A percentile compares a stretch with the other conserved stretches of the same genome.
These are phyloP conservation scores for Posidonia australis DNA, from an alignment of 106 monocot genomes.

Conservation along the genomic window DNA sequence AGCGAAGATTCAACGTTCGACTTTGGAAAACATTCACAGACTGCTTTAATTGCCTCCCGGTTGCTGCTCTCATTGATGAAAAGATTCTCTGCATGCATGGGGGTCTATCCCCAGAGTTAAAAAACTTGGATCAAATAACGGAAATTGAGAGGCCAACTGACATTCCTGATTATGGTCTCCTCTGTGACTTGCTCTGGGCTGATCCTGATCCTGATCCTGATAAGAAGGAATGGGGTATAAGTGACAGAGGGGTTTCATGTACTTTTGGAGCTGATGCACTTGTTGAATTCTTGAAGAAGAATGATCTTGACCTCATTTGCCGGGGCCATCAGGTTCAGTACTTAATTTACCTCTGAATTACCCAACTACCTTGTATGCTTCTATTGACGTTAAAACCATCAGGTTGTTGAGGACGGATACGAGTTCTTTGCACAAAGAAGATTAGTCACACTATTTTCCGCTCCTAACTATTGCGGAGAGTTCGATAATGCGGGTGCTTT, in stretches of 20 bases:
- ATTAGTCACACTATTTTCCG: not conserved
- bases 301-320: conserved; percentile 8
- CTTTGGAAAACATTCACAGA: conserved; percentile 12
- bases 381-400: too few relatives aligned
- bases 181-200: conserved; percentile 10
- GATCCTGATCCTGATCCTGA: conserved; percentile 3
- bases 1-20: conserved; percentile 10
- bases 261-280: conserved; percentile 5
- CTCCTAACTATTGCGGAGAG: conserved; percentile 12
- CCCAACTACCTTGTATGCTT: too few relatives aligned
- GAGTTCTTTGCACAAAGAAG: too few relatives aligned
- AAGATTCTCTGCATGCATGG: conserved; percentile 16
- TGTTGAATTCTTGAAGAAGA: conserved; percentile 2
- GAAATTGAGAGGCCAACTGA: conserved; percentile 5
- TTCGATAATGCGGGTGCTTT: conserved; percentile 10
- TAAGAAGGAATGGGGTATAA: not conserved
- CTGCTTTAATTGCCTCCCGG: conserved; percentile 13
- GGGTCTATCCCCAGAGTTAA: conserved; percentile 6
- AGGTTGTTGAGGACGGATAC: too few relatives aligned
- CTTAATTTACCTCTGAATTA: too few relatives aligned
- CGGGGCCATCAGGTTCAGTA: conserved; percentile 6
- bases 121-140: conserved; percentile 7
- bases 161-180: conserved; percentile 7
- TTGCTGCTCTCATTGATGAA: conserved; percentile 5
- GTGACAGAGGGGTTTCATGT: conserved; percentile 9